Base-by-base conservation (phyloP, 139 green algal genomes). In the Chlamydomonas asymmetrica region DNA sequence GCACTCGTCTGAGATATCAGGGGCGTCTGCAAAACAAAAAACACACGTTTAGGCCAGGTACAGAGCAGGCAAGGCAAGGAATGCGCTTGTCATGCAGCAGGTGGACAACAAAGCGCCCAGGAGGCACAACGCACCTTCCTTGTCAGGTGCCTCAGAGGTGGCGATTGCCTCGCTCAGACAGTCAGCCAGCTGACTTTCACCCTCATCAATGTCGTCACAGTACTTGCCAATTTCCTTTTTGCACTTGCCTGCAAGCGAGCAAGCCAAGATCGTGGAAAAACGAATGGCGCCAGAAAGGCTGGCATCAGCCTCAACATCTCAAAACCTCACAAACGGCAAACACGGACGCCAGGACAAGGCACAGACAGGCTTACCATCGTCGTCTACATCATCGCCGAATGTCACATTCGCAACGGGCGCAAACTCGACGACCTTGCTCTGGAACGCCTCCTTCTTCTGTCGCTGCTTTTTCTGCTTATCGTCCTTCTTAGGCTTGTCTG, bases 121-220 rank as follows among this genome's bases (percentile, higher is more conserved):
- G 2, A 34, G 48, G 40, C 38, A 34, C 39, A 38, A 56, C 76
- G 4, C 45, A 84, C 79, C 79, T 52, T 67, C 73, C 6, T 48
- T 52, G 5, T 73, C 71, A 0, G 74, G 59, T 9, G 38, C 40
- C 71, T 90, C 85, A 5, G 70, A 59, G 8, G 81, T 66, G n/a
- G 82, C 73, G 2, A 92, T 80, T n/a, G 88, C 74, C 25, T 93
- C 80, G 1, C 83, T 86, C 10, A 96, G 76, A 77, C 92, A 96
- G 3, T 85, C 77, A 35, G 86, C 80, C 59, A 94, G 70, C 20
- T 85, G 61, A 22, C 81, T 78, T 27, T 90, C 78, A 1, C 92
- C 92, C 32, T 80, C 75, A 27, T 83, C 80, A 2, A 89, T 67
- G 38, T 86, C 81, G 4, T 79, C 60, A 75, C 92, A 97, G n/a